Percentiles rank a stretch among this genome's conserved stretches.
These are phyloP conservation scores for Colletotrichum phormii DNA, from an alignment of 2,329 filamentous ascomycete species.

Conservation along the genomic window DNA sequence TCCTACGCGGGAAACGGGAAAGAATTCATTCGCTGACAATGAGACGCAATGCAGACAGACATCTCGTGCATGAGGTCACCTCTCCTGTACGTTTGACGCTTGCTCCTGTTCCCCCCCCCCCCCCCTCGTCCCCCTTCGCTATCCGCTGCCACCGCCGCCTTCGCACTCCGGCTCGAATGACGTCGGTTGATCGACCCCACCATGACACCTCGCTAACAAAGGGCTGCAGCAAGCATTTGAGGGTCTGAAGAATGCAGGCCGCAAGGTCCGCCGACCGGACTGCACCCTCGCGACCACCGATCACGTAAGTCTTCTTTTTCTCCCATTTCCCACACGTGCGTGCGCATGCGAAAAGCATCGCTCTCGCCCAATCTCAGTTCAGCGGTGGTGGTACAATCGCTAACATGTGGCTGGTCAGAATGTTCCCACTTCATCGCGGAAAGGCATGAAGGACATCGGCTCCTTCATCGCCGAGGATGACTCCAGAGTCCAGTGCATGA, in stretches of 20 bases:
- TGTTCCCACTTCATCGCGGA: constrained; percentile 90
- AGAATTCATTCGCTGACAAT: constrained; percentile 9
- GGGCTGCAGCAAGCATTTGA: constrained; percentile 89
- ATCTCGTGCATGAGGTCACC: constrained; percentile 98
- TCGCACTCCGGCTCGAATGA: constrained; percentile 12
- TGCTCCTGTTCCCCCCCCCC: background rate
- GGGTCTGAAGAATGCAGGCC: constrained; percentile 88
- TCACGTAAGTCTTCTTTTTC: constrained; percentile 73
- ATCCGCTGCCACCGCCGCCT: background rate
- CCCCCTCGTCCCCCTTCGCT: background rate
- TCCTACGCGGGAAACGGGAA: background rate
- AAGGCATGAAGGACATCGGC: constrained; percentile 92
- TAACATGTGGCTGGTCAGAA: constrained; percentile 68
- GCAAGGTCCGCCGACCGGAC: constrained; percentile 91
- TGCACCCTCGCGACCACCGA: constrained; percentile 97
- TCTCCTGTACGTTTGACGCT: constrained; percentile 73
- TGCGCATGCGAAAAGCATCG: background rate
- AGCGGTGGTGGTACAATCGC: background rate
- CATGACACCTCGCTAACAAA: constrained; percentile 37
- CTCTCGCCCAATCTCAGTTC: background rate
- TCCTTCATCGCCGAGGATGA: constrained; percentile 96
- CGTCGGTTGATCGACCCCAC: constrained; percentile 30
- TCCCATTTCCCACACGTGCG: background rate
- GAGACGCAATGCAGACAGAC: constrained; percentile 72
- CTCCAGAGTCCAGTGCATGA: constrained; percentile 92